Conservation (phyloP, 1,284 basidiomycete species). For the Cryptococcus sp. region DNA sequence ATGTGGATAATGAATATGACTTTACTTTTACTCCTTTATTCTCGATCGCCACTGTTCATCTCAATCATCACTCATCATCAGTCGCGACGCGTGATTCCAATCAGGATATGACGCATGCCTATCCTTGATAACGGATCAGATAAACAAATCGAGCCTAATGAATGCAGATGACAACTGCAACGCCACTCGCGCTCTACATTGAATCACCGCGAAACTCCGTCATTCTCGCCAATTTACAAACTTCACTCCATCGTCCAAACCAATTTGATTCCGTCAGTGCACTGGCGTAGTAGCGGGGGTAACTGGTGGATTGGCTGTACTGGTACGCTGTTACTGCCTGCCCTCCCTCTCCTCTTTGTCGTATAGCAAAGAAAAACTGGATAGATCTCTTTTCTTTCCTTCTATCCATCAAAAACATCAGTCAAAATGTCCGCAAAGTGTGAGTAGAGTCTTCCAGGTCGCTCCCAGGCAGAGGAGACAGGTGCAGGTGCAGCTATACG, state of each 20-base stretch:
- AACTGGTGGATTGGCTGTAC: conserved; percentile 4
- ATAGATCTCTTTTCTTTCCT: conserved; percentile 13
- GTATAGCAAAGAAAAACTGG: background rate
- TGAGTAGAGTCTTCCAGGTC: conserved; percentile 20
- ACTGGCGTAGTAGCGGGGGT: too few relatives aligned
- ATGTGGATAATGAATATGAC: background rate
- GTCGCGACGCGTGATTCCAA: background rate
- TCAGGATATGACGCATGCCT: too few relatives aligned
- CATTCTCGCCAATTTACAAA: conserved; percentile 3
- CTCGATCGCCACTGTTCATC: conserved; percentile 2
- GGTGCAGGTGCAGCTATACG: background rate
- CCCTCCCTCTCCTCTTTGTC: background rate
- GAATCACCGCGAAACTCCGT: conserved; percentile 35
- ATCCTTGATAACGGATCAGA: too few relatives aligned
- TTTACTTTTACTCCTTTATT: background rate
- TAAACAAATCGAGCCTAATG: too few relatives aligned
- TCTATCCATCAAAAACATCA: conserved; percentile 19
- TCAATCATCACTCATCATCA: too few relatives aligned
- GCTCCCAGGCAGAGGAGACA: background rate
- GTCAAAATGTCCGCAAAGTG: conserved; percentile 45
- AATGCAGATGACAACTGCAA: background rate
- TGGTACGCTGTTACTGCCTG: background rate
- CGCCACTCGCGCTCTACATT: background rate
- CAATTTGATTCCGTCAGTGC: too few relatives aligned
- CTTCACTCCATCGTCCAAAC: conserved; percentile 17